Evolutionary conservation across 257 asterid genomes (phyloP).

Genomic region (Nicotiana obtusifolia): DNA sequence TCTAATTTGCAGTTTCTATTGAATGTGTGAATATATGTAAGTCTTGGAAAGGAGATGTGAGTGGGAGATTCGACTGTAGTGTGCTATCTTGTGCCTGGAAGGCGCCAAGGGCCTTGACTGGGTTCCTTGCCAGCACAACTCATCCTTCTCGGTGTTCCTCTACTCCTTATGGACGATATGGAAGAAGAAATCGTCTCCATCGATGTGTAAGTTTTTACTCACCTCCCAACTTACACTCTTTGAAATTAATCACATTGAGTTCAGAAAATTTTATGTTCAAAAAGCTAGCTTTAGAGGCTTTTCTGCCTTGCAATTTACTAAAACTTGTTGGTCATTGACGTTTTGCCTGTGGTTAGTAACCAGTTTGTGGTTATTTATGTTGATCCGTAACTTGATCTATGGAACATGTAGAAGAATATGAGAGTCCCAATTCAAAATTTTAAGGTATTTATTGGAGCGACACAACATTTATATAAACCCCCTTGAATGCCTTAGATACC

Average conservation of each 20-base stretch:
- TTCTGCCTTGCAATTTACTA: not conserved
- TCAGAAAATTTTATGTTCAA: not conserved
- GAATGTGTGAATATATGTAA: constrained; percentile 73
- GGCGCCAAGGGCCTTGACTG: constrained; percentile 76
- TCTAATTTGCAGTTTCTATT: constrained; percentile 49
- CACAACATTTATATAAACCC: not conserved
- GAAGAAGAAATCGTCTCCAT: constrained; percentile 33
- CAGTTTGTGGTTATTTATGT: not conserved
- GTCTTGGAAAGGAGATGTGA: constrained; percentile 65
- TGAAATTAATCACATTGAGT: not conserved
- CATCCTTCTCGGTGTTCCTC: constrained; percentile 41
- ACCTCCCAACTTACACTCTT: not conserved
- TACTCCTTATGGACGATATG: constrained; percentile 25
- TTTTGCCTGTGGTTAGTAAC: not conserved
- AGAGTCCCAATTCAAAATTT: not conserved
- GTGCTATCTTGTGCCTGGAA: constrained; percentile 67
- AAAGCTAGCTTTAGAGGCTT: not conserved
- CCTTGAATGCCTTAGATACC: not conserved
- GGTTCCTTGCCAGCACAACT: constrained; percentile 80
- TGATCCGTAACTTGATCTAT: not conserved
- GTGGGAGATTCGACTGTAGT: constrained; percentile 65
- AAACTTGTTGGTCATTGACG: not conserved
- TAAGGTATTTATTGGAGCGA: not conserved
- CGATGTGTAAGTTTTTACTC: constrained; percentile 50
- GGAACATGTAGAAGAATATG: not conserved